Evolutionary conservation across 1,284 basidiomycete species (phyloP).

Genomic region (Erythrobasidium hasegawianum): DNA sequence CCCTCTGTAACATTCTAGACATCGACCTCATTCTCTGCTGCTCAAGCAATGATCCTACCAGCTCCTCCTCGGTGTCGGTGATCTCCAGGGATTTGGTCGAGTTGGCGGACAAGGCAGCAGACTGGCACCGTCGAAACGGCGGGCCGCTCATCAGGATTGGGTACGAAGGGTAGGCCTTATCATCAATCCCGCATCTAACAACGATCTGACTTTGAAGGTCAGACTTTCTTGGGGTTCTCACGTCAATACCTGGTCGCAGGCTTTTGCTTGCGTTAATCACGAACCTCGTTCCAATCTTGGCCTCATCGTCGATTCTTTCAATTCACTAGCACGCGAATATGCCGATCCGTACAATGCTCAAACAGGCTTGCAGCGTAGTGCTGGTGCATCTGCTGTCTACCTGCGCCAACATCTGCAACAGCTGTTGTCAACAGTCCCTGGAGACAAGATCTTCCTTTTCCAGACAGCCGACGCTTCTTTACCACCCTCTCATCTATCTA

Average conservation of each 20-base stretch:
- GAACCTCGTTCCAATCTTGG: slow-evolving; percentile 48
- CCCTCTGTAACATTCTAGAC: slow-evolving; percentile 38
- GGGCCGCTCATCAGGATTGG: slow-evolving; percentile 39
- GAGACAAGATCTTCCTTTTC: slow-evolving; percentile 48
- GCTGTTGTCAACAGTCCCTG: slow-evolving; percentile 26
- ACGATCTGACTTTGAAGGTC: not conserved
- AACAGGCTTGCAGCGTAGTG: slow-evolving; percentile 21
- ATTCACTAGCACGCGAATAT: slow-evolving; percentile 49
- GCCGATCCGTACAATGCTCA: slow-evolving; percentile 43
- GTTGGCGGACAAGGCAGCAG: slow-evolving; percentile 42
- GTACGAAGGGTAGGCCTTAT: slow-evolving; percentile 40
- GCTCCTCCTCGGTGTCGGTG: slow-evolving; percentile 42
- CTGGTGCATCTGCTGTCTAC: slow-evolving; percentile 10
- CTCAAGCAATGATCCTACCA: slow-evolving; percentile 37
- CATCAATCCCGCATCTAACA: slow-evolving; percentile 39
- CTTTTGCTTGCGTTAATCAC: slow-evolving; percentile 46
- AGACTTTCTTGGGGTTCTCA: slow-evolving; percentile 35
- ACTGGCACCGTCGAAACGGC: slow-evolving; percentile 32
- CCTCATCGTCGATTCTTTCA: slow-evolving; percentile 51
- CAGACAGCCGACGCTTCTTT: slow-evolving; percentile 49
- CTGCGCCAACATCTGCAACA: slow-evolving; percentile 16
- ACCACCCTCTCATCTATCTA: slow-evolving; percentile 32
- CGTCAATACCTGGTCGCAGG: slow-evolving; percentile 46
- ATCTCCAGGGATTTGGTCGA: slow-evolving; percentile 45
- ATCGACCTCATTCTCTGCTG: slow-evolving; percentile 42